Evolutionary conservation across 176 grass and related monocot species (phyloP).

Genomic region (Oryza glumipatula): DNA sequence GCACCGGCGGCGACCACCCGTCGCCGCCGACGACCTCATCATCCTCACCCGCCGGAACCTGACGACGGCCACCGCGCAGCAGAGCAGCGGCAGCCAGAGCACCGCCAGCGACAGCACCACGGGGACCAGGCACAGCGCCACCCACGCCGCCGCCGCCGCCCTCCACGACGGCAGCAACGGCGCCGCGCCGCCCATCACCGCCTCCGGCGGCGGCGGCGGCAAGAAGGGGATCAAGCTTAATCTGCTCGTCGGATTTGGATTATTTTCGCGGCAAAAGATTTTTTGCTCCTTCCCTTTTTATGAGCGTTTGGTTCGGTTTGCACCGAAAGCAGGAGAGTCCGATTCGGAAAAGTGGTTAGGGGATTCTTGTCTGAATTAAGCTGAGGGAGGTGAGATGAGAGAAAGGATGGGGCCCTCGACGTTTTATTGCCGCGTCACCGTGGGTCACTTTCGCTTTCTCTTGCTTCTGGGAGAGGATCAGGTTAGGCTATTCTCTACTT

Average conservation of each 20-base stretch:
- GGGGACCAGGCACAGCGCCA: conserved; percentile 43
- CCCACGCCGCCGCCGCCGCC: conserved; percentile 24
- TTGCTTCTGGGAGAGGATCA: conserved; percentile 19
- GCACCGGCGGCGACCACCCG: neutral
- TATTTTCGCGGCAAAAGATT: neutral
- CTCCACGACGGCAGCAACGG: neutral
- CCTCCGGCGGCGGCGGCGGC: too few species aligned
- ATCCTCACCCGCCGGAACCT: conserved; percentile 42
- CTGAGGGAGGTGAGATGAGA: neutral
- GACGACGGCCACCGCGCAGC: conserved; percentile 45
- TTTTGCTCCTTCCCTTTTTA: neutral
- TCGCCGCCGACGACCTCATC: neutral
- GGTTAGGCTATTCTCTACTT: neutral
- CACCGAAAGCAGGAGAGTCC: neutral
- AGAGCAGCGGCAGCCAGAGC: conserved; percentile 61
- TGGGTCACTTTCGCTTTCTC: neutral
- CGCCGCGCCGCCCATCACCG: neutral
- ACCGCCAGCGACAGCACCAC: conserved; percentile 43
- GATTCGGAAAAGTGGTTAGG: neutral
- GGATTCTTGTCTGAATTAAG: neutral
- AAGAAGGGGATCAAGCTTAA: too few species aligned
- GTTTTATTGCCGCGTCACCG: conserved; percentile 10
- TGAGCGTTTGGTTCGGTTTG: neutral
- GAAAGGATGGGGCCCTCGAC: neutral
- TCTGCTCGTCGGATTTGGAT: neutral